These are phyloP conservation scores for Kluyveromyces aestuarii DNA, from an alignment of 805 yeast species.

Conservation along the genomic window DNA sequence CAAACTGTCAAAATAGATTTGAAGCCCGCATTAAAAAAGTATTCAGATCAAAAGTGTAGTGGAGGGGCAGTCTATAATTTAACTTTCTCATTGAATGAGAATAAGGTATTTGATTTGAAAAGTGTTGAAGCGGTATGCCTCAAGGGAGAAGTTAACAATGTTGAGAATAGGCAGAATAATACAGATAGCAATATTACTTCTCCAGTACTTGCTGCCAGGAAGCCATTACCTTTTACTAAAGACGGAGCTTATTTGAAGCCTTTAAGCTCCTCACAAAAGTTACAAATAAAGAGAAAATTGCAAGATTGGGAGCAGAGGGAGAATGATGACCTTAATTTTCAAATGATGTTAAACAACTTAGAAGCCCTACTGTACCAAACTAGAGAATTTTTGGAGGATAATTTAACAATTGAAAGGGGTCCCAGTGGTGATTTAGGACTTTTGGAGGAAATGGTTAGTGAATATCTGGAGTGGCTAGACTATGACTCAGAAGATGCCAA, in stretches of 20 bases:
- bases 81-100: conserved; percentile 37
- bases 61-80: conserved; percentile 32
- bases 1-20: conserved; percentile 9
- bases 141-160: conserved; percentile 19
- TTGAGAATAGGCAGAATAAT: conserved; percentile 7
- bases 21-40: conserved; percentile 22
- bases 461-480: conserved; percentile 69
- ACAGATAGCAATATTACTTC: conserved; percentile 12
- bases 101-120: conserved; percentile 41
- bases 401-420: conserved; percentile 31
- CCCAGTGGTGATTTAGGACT: conserved; percentile 33
- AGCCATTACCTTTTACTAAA: conserved; percentile 13
- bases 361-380: conserved; percentile 68
- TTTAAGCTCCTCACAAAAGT: conserved; percentile 38
- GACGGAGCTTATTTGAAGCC: conserved; percentile 39
- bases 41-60: conserved; percentile 32
- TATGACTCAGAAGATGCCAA: conserved; percentile 49
- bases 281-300: conserved; percentile 39
- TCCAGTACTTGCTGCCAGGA: conserved; percentile 2
- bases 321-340: conserved; percentile 40
- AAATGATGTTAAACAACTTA: conserved; percentile 54
- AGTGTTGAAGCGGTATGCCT: conserved; percentile 39
- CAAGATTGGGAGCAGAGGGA: conserved; percentile 46
- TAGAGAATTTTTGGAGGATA: conserved; percentile 49
- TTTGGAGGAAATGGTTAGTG: conserved; percentile 33